Conservation (phyloP, 2,329 filamentous ascomycete species). For the Sclerotinia spermophila region DNA sequence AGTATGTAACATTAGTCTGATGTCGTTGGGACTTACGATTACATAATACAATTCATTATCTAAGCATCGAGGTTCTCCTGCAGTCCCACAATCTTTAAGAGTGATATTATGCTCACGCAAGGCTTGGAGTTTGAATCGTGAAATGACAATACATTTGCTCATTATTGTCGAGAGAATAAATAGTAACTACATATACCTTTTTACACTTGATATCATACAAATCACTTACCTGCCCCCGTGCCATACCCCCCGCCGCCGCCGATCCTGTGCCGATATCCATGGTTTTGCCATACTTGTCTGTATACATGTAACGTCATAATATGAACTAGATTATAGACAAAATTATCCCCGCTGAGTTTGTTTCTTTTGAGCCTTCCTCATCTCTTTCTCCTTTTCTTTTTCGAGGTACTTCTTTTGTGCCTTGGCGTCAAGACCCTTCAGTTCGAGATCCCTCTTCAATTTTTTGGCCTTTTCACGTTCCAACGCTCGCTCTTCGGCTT, state of each 20-base stretch:
- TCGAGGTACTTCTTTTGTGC: slow-evolving; percentile 83
- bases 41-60: not conserved
- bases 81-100: not conserved
- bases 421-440: slow-evolving; percentile 73
- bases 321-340: slow-evolving; percentile 2
- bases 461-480: slow-evolving; percentile 78
- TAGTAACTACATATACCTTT: not conserved
- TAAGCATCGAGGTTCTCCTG: not conserved
- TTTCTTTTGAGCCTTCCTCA: slow-evolving; percentile 60
- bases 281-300: slow-evolving; percentile 12
- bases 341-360: slow-evolving; percentile 44
- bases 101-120: not conserved
- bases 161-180: not conserved
- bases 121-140: not conserved
- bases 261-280: not conserved
- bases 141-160: not conserved
- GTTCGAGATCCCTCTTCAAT: slow-evolving; percentile 80
- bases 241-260: not conserved
- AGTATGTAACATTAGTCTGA: not conserved
- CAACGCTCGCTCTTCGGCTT: slow-evolving; percentile 70
- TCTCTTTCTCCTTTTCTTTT: slow-evolving; percentile 73
- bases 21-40: not conserved
- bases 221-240: not conserved
- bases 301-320: slow-evolving; percentile 12
- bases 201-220: slow-evolving; percentile 10